A percentile compares a stretch with the other conserved stretches of the same genome.
Conservation (phyloP, 805 yeast species). For the Yamadazyma scolyti region DNA sequence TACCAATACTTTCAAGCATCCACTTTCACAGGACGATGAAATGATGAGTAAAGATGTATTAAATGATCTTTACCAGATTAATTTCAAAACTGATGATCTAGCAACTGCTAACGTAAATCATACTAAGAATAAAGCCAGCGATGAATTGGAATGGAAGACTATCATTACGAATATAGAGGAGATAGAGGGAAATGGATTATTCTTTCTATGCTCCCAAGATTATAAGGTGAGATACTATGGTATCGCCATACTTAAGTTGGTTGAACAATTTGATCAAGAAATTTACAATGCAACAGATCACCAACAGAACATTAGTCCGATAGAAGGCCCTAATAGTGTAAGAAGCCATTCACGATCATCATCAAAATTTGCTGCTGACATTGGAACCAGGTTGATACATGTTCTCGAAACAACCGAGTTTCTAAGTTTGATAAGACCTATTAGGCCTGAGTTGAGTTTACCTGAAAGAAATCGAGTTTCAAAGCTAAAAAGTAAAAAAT, state of each 20-base stretch:
- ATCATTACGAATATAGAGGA: conserved; percentile 87
- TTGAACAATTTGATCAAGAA: conserved; percentile 85
- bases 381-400: conserved; percentile 73
- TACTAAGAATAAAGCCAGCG: conserved; percentile 33
- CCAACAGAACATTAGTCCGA: conserved; percentile 6
- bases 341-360: conserved; percentile 52
- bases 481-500: conserved; percentile 61
- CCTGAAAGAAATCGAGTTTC: conserved; percentile 75
- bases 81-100: conserved; percentile 37
- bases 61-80: conserved; percentile 43
- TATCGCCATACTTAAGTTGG: conserved; percentile 66
- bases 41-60: conserved; percentile 34
- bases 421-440: conserved; percentile 52
- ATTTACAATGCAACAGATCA: conserved; percentile 50
- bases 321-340: conserved; percentile 6
- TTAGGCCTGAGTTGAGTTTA: conserved; percentile 53
- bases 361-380: conserved; percentile 72
- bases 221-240: conserved; percentile 71
- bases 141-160: conserved; percentile 71
- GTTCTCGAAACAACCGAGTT: conserved; percentile 71
- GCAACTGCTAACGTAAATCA: conserved; percentile 3
- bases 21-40: conserved; percentile 31
- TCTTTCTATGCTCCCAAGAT: conserved; percentile 87
- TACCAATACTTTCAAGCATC: conserved; percentile 14
- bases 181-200: conserved; percentile 92